Percentiles rank a stretch among this genome's conserved stretches.
These are phyloP conservation scores for Pugionium dolabratum DNA, from an alignment of 345 rosid genomes.

Conservation along the genomic window DNA sequence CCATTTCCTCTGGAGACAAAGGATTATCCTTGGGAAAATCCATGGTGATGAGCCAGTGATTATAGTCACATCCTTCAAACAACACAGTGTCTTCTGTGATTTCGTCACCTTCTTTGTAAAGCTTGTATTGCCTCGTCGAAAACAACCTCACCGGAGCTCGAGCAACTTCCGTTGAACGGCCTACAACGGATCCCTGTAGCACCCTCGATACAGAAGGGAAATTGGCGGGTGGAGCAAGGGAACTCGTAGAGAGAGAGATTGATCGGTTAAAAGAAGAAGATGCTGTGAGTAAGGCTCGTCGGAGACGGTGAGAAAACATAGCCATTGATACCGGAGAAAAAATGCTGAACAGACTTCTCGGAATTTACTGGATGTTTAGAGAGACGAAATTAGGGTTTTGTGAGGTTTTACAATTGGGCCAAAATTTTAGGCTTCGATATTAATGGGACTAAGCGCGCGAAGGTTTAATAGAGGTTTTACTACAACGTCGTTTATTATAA, in stretches of 20 bases:
- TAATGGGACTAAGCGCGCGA: conserved; percentile 10
- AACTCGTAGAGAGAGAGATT: conserved; percentile 14
- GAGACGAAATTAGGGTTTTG: conserved; percentile 35
- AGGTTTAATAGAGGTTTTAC: neutral
- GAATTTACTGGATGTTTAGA: neutral
- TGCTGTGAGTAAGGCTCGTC: conserved; percentile 46
- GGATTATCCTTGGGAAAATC: conserved; percentile 63
- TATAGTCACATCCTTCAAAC: conserved; percentile 74
- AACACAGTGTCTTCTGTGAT: too few species aligned
- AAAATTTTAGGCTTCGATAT: neutral
- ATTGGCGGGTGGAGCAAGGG: neutral
- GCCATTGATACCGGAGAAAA: conserved; percentile 42
- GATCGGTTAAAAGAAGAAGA: conserved; percentile 41
- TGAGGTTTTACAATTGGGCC: conserved; percentile 23
- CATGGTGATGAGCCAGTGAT: conserved; percentile 87
- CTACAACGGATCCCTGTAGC: conserved; percentile 27
- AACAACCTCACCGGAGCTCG: conserved; percentile 28
- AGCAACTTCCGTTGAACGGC: conserved; percentile 14
- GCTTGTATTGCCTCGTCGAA: conserved; percentile 36
- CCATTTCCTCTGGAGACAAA: conserved; percentile 69
- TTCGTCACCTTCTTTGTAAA: too few species aligned
- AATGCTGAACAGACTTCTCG: too few species aligned
- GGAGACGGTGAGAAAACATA: conserved; percentile 48
- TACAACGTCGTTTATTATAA: conserved; percentile 6
- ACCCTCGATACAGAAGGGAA: neutral